A percentile compares a stretch with the other conserved stretches of the same genome.
Evolutionary conservation across 2,329 filamentous ascomycete genomes (phyloP).

Genomic region (Beauveria rudraprayagi): DNA sequence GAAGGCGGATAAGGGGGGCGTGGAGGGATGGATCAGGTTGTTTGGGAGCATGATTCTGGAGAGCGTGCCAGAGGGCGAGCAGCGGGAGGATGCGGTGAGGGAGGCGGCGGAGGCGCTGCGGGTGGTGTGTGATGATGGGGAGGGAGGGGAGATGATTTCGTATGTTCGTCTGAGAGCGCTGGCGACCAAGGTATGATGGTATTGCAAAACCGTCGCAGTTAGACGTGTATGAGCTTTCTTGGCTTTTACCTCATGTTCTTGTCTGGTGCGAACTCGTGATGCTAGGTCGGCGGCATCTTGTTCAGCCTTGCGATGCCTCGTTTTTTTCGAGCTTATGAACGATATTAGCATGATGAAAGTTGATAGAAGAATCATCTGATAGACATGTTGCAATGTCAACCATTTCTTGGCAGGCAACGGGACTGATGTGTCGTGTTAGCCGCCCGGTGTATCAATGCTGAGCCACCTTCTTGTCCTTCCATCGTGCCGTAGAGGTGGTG

Average conservation of each 20-base stretch:
- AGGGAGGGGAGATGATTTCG: slow-evolving; percentile 47
- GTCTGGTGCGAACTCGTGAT: no score
- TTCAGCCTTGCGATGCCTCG: no score
- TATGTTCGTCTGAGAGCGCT: slow-evolving; percentile 48
- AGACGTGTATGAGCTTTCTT: no score
- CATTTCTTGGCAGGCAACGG: background rate
- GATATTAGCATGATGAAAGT: no score
- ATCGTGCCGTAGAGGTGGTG: background rate
- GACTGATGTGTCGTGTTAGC: background rate
- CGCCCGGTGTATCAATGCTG: background rate
- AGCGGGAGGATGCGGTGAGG: slow-evolving; percentile 44
- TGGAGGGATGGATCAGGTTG: slow-evolving; percentile 58
- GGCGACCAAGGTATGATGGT: slow-evolving; percentile 28
- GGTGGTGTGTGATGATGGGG: slow-evolving; percentile 44
- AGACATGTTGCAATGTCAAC: background rate
- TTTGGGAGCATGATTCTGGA: slow-evolving; percentile 55
- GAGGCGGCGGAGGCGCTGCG: slow-evolving; percentile 49
- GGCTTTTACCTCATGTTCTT: no score
- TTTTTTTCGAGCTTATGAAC: no score
- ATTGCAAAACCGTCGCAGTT: no score
- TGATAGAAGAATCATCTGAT: no score
- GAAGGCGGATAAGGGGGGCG: slow-evolving; percentile 45
- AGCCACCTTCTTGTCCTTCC: background rate
- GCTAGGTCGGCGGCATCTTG: no score
- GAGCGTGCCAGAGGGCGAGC: slow-evolving; percentile 32